A percentile compares a stretch with the other conserved stretches of the same genome.
phyloP scores from a whole-genome alignment of 306 rosid genomes.

The Malus sylvestris region DNA sequence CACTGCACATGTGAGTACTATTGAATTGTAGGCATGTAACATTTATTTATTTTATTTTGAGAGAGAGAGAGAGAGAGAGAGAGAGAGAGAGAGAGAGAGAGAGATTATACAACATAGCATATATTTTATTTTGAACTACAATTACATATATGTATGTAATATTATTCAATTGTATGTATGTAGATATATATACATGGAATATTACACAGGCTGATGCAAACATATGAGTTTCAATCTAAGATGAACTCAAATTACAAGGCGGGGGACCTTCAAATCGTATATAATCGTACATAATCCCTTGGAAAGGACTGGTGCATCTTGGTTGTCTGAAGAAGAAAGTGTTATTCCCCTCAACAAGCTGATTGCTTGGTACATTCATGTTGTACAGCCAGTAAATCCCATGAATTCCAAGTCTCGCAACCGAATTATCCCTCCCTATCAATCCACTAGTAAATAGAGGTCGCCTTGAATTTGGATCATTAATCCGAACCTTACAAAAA shows the following conservation, averaged over 20 bases:
- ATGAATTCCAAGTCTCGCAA: constrained; percentile 91
- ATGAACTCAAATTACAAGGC: not conserved
- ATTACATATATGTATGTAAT: not conserved
- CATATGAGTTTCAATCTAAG: constrained; percentile 2
- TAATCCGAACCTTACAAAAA: constrained; percentile 55
- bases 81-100: not conserved
- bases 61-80: not conserved
- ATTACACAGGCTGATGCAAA: not conserved
- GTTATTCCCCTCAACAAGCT: constrained; percentile 65
- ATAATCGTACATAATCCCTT: constrained; percentile 80
- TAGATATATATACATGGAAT: not conserved
- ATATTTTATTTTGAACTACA: not conserved
- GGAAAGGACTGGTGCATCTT: constrained; percentile 69
- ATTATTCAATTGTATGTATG: not conserved
- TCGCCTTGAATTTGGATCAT: constrained; percentile 45
- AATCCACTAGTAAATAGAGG: constrained; percentile 81
- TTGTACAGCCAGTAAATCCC: constrained; percentile 71
- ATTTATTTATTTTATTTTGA: too few species aligned
- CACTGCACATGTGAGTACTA: not conserved
- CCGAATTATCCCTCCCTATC: constrained; percentile 85
- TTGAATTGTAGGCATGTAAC: too few species aligned
- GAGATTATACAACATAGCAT: not conserved
- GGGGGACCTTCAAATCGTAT: constrained; percentile 79
- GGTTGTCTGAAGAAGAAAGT: constrained; percentile 65
- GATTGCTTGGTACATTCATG: constrained; percentile 37